Conservation (phyloP, 1,139 yeast genomes). For the Debaryomyces sp. region DNA sequence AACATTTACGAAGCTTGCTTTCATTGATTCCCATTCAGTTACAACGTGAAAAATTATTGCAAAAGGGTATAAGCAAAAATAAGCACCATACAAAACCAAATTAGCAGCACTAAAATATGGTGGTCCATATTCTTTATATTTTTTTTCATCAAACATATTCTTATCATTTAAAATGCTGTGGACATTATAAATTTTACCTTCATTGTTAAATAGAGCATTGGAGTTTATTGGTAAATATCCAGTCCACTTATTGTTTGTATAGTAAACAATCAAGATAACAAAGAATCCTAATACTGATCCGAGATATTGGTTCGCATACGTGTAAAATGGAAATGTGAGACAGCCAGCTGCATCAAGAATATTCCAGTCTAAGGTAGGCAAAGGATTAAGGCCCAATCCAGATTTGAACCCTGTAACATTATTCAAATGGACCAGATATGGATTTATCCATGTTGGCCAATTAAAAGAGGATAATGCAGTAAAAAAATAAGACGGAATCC, state of each 20-base stretch:
- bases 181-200: constrained; percentile 36
- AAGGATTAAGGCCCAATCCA: constrained; percentile 49
- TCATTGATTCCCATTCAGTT: constrained; percentile 50
- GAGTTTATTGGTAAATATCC: constrained; percentile 44
- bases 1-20: constrained; percentile 40
- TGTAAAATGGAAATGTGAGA: constrained; percentile 45
- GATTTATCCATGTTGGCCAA: constrained; percentile 53
- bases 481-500: constrained; percentile 47
- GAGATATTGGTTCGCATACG: constrained; percentile 38
- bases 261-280: constrained; percentile 33
- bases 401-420: constrained; percentile 40
- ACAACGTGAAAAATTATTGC: constrained; percentile 41
- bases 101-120: constrained; percentile 49
- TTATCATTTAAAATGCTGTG: constrained; percentile 34
- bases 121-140: constrained; percentile 40
- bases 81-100: constrained; percentile 45
- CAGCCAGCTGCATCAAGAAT: constrained; percentile 41
- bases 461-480: constrained; percentile 45
- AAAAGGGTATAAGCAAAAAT: constrained; percentile 45
- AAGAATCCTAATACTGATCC: constrained; percentile 39
- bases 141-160: constrained; percentile 32
- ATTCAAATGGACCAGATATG: constrained; percentile 41
- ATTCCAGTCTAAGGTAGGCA: constrained; percentile 51
- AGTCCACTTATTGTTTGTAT: constrained; percentile 44
- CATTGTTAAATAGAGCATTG: constrained; percentile 38